Evolutionary conservation across 2,329 filamentous ascomycete species (phyloP).

Genomic region (Pseudocercospora musae): DNA sequence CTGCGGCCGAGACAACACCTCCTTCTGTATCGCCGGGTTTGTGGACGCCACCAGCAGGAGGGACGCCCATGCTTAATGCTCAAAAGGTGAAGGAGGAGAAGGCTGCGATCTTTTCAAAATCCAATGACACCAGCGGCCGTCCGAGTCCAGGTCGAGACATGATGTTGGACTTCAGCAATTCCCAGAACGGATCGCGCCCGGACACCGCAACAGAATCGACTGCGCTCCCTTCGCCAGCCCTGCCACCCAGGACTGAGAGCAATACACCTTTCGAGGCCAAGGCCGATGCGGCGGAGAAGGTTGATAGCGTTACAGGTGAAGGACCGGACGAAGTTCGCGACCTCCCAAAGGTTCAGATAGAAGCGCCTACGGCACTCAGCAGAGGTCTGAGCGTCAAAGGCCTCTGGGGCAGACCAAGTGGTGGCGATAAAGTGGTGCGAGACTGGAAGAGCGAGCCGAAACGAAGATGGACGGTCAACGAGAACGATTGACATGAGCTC

Average conservation of each 20-base stretch:
- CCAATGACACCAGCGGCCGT: constrained; percentile 12
- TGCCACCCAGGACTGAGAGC: background rate
- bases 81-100: constrained; percentile 24
- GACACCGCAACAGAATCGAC: background rate
- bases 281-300: constrained; percentile 5
- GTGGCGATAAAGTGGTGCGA: constrained; percentile 18
- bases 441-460: constrained; percentile 19
- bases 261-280: constrained; percentile 3
- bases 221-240: background rate
- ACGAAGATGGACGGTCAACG: constrained; percentile 23
- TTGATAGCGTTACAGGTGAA: constrained; percentile 20
- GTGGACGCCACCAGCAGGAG: constrained; percentile 37
- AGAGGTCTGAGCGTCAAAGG: constrained; percentile 36
- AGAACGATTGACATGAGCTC: constrained; percentile 20
- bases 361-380: constrained; percentile 22
- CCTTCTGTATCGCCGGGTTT: constrained; percentile 31
- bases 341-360: constrained; percentile 16
- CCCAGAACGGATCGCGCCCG: constrained; percentile 27
- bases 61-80: constrained; percentile 23
- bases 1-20: constrained; percentile 20
- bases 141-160: constrained; percentile 27
- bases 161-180: constrained; percentile 35
- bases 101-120: constrained; percentile 10
- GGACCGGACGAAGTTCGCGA: constrained; percentile 17
- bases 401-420: constrained; percentile 43